These are phyloP conservation scores for Planoprotostelium fungivorum DNA, from an alignment of 78 protist genomes.

Conservation along the genomic window DNA sequence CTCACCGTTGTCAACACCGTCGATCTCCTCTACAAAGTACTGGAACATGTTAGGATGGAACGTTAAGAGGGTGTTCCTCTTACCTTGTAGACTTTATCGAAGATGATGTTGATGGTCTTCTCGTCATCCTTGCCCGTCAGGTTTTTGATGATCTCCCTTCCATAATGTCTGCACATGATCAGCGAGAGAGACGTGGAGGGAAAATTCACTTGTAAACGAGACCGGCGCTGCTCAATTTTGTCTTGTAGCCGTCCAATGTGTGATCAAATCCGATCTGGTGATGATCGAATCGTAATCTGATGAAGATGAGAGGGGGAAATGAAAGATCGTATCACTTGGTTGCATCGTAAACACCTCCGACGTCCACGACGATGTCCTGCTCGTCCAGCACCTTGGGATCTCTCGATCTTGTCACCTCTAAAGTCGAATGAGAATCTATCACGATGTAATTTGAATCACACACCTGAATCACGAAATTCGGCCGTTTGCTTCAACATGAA, in stretches of 20 bases:
- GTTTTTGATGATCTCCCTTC: slow-evolving; percentile 57
- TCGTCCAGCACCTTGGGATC: slow-evolving; percentile 41
- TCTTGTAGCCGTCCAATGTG: slow-evolving; percentile 31
- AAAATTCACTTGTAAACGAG: slow-evolving; percentile 48
- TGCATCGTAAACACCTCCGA: slow-evolving; percentile 83
- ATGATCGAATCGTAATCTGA: slow-evolving; percentile 68
- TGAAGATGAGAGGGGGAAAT: background rate
- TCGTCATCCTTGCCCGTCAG: slow-evolving; percentile 26
- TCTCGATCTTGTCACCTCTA: slow-evolving; percentile 69
- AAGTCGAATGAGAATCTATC: background rate
- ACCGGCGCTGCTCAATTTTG: slow-evolving; percentile 60
- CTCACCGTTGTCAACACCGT: slow-evolving; percentile 87
- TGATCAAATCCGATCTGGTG: slow-evolving; percentile 84
- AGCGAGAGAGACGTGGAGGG: background rate
- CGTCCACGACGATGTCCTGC: slow-evolving; percentile 75
- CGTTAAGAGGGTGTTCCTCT: background rate
- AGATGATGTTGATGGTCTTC: slow-evolving; percentile 21
- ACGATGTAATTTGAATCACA: background rate
- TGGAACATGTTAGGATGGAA: background rate
- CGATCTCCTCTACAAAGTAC: slow-evolving; percentile 68
- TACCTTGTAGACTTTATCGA: slow-evolving; percentile 25
- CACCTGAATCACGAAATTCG: slow-evolving; percentile 33
- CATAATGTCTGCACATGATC: slow-evolving; percentile 59
- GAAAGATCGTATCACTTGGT: background rate
- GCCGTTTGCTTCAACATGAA: slow-evolving; percentile 53